Percentiles rank a stretch among this genome's conserved stretches.
phyloP scores from a whole-genome alignment of 306 rosid genomes.

The Rubus parviflorus region DNA sequence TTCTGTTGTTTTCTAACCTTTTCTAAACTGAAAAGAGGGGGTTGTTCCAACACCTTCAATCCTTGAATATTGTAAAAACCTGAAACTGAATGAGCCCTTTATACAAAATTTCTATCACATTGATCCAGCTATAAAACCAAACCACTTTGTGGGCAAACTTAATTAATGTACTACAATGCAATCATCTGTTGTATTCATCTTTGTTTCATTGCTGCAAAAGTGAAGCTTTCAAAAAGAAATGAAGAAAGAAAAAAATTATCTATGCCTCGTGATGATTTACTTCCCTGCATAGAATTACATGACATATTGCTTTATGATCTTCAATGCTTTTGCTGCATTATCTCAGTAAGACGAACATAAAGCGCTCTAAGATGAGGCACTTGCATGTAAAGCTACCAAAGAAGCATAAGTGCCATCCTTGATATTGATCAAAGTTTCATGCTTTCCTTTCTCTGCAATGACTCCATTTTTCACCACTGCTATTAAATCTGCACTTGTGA shows the following conservation, averaged over 20 bases:
- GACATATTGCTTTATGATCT: too few relatives aligned
- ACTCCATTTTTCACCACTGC: background rate
- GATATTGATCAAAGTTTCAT: background rate
- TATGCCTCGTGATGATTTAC: too few relatives aligned
- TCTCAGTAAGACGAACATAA: too few relatives aligned
- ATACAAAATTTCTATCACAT: background rate
- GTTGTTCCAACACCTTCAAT: background rate
- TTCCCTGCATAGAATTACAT: too few relatives aligned
- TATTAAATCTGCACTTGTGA: background rate
- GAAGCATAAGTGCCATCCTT: conserved; percentile 1
- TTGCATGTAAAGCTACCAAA: background rate
- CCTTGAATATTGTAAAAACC: background rate
- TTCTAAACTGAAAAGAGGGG: too few relatives aligned
- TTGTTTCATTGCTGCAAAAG: too few relatives aligned
- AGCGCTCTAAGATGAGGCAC: background rate
- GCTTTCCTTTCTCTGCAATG: conserved; percentile 3
- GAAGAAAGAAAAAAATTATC: too few relatives aligned
- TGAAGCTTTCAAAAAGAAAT: too few relatives aligned
- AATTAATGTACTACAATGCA: background rate
- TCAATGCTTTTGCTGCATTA: too few relatives aligned
- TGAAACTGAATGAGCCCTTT: background rate
- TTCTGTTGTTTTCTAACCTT: background rate
- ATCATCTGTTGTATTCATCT: too few relatives aligned
- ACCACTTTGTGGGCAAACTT: too few relatives aligned
- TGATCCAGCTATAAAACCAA: background rate